Evolutionary conservation across 768 basidiomycete genomes (phyloP), one percentile per base, ranked within the genome.

Genomic region (Auriscalpium microsporum): DNA sequence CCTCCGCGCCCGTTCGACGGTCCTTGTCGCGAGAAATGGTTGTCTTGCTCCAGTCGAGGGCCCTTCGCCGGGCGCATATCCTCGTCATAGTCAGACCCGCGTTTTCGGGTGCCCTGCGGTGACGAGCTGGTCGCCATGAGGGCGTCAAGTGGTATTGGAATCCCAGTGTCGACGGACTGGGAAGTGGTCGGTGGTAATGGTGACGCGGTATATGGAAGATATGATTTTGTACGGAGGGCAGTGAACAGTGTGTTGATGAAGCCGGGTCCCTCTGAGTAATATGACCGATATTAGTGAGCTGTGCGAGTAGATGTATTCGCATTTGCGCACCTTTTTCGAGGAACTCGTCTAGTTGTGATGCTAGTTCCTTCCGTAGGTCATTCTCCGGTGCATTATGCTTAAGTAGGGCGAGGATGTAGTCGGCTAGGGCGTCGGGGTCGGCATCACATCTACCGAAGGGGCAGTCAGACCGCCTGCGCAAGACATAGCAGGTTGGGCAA

Each of bases 321-420:
- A 19, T 14, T 35, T 28, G 46, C 77, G 57, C 56, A 90, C 94
- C 87, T 72, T 88, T 86, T 73, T 95, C 94, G 23, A 98, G 78
- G 69, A 98, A 98, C 69, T 96, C 94, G 53, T 87, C 87, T 53
- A 97, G 76, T 66, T 96, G 91, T 0, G 78, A 64, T 1, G 75
- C 67, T 54, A 96, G 73, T 65, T 92, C 89, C 62, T 82, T 82
- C 61, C 87, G 78, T 79, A 97, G 85, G 60, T 94, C 90, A 21
- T 71, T 68, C 66, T 94, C 88, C 4, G 87, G 78, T 1, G 85
- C 86, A 71, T 91, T 90, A 68, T 94, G 91, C 68, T 93, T 92
- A 56, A 98, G 74, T 52, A 98, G 75, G 14, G 95, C 95, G 49
- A 96, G 81, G 62, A 97, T 86, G 68, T 97, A 98, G 67, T 97